Conservation (phyloP, 345 rosid species). For the Dipteronia sinensis region DNA sequence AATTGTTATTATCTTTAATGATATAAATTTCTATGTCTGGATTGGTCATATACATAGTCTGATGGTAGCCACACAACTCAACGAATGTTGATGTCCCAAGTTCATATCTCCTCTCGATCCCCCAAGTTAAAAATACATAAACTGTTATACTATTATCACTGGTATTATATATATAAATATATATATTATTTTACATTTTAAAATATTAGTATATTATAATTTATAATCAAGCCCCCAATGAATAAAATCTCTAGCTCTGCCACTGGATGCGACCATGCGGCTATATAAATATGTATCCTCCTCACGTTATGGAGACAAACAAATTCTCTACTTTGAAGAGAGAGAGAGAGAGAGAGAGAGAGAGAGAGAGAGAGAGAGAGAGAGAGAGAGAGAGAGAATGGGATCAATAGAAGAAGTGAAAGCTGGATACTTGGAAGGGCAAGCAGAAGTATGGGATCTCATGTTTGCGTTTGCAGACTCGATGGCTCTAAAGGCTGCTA, state of each 20-base stretch:
- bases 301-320: neutral
- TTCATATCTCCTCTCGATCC: too few species aligned
- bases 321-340: neutral
- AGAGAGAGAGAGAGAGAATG: neutral
- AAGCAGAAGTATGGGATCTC: conserved; percentile 18
- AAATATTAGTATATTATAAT: too few species aligned
- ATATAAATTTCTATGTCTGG: too few species aligned
- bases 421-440: conserved; percentile 14
- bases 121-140: too few species aligned
- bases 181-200: too few species aligned
- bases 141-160: too few species aligned
- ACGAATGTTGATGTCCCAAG: too few species aligned
- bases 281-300: neutral
- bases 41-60: too few species aligned
- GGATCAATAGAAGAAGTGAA: neutral
- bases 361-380: neutral
- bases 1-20: too few species aligned
- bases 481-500: conserved; percentile 24
- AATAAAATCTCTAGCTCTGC: too few species aligned
- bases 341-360: neutral
- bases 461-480: conserved; percentile 31
- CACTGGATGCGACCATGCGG: neutral
- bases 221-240: neutral
- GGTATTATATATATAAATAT: too few species aligned
- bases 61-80: too few species aligned